phyloP scores from a whole-genome alignment of 2,329 filamentous ascomycete genomes.

The Colletotrichum aenigma region DNA sequence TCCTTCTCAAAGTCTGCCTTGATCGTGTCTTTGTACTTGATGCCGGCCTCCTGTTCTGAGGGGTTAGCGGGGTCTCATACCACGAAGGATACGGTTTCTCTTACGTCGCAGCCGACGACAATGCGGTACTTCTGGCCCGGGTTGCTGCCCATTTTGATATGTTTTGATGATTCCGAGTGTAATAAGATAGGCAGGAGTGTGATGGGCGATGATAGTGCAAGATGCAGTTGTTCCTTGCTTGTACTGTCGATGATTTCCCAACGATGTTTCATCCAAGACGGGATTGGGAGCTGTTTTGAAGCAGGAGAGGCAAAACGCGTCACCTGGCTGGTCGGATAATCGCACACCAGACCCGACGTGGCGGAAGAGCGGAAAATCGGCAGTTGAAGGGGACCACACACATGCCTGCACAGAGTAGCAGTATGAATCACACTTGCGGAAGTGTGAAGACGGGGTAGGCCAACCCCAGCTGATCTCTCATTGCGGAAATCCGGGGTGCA shows the following conservation, averaged over 20 bases:
- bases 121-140: conserved; percentile 50
- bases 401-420: background rate
- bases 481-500: conserved; percentile 16
- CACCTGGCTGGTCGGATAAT: background rate
- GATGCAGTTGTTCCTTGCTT: background rate
- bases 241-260: background rate
- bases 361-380: conserved; percentile 5
- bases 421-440: background rate
- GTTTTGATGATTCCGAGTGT: background rate
- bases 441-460: background rate
- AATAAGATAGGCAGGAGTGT: background rate
- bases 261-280: background rate
- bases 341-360: background rate
- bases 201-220: background rate
- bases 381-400: background rate
- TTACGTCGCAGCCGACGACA: conserved; percentile 59
- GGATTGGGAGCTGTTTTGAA: background rate
- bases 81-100: conserved; percentile 23
- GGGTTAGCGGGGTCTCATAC: background rate
- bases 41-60: conserved; percentile 66
- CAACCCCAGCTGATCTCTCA: conserved; percentile 8
- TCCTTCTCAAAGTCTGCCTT: conserved; percentile 73
- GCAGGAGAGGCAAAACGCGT: background rate
- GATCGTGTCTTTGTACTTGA: conserved; percentile 79
- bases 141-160: conserved; percentile 23